Percentiles rank a stretch among this genome's conserved stretches.
phyloP scores from a whole-genome alignment of 2,329 filamentous ascomycete genomes.

The Aureobasidium sp. region DNA sequence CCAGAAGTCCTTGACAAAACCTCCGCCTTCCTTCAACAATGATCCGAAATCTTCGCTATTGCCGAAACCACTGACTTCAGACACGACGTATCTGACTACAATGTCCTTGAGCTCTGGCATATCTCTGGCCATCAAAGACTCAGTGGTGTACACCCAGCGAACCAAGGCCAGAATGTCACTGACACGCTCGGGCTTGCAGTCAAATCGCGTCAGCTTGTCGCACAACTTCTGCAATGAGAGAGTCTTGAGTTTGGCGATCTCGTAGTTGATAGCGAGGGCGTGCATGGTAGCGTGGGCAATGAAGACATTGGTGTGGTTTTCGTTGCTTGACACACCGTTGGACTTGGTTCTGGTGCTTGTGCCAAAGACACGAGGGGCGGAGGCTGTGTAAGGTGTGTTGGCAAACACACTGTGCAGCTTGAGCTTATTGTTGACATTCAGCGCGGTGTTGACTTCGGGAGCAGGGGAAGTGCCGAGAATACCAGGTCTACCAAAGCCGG shows the following conservation, averaged over 20 bases:
- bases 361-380: neutral
- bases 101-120: neutral
- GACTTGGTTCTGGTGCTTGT: neutral
- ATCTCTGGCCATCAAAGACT: neutral
- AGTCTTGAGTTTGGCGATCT: neutral
- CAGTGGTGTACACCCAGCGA: neutral
- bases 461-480: neutral
- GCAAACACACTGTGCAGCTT: neutral
- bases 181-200: neutral
- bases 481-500: neutral
- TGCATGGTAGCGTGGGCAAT: constrained; percentile 11
- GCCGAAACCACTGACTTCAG: neutral
- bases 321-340: neutral
- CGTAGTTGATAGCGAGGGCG: neutral
- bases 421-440: neutral
- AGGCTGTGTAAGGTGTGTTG: neutral
- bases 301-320: constrained; percentile 8
- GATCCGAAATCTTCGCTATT: neutral
- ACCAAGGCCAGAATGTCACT: neutral
- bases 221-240: neutral
- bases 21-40: neutral
- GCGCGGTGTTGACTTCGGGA: neutral
- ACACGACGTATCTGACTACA: neutral
- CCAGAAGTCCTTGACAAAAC: constrained; percentile 8
- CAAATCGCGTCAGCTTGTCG: neutral